phyloP scores from a whole-genome alignment of 176 grass and related monocot genomes.

The Luzula sylvatica region DNA sequence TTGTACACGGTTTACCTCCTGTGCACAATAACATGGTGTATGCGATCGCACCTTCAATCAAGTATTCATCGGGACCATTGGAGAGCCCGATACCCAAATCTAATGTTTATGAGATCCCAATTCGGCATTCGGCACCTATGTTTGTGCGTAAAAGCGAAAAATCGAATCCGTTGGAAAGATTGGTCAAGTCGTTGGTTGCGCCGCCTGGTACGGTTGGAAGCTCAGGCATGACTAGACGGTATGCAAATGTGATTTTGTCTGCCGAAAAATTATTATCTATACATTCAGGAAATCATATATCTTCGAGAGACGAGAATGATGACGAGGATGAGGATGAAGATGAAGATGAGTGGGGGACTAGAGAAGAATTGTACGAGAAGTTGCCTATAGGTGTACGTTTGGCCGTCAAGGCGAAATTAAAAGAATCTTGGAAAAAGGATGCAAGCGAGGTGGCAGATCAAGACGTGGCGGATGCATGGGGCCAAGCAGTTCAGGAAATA shows the following conservation, averaged over 20 bases:
- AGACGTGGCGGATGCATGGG: constrained; percentile 28
- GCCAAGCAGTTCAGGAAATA: constrained; percentile 24
- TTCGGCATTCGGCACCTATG: constrained; percentile 63
- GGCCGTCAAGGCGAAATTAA: constrained; percentile 45
- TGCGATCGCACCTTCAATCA: neutral
- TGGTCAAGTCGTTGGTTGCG: constrained; percentile 21
- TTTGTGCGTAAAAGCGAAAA: constrained; percentile 19
- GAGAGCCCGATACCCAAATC: constrained; percentile 17
- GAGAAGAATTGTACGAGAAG: constrained; percentile 68
- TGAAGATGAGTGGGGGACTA: constrained; percentile 33
- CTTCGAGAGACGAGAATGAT: constrained; percentile 2
- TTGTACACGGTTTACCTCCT: constrained; percentile 41
- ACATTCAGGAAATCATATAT: constrained; percentile 19
- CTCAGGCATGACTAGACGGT: constrained; percentile 45
- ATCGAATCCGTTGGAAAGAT: neutral
- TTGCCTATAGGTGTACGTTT: constrained; percentile 49
- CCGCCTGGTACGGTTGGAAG: constrained; percentile 38
- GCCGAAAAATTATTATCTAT: constrained; percentile 32
- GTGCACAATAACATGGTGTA: neutral
- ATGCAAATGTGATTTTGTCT: constrained; percentile 55
- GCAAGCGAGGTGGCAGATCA: constrained; percentile 19
- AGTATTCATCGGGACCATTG: constrained; percentile 36
- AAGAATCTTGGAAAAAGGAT: constrained; percentile 35
- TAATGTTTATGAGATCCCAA: neutral
- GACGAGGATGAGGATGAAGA: neutral